These are phyloP conservation scores for Amborella trichopoda DNA, from an alignment of 164 flowering plant genomes.

Conservation along the genomic window DNA sequence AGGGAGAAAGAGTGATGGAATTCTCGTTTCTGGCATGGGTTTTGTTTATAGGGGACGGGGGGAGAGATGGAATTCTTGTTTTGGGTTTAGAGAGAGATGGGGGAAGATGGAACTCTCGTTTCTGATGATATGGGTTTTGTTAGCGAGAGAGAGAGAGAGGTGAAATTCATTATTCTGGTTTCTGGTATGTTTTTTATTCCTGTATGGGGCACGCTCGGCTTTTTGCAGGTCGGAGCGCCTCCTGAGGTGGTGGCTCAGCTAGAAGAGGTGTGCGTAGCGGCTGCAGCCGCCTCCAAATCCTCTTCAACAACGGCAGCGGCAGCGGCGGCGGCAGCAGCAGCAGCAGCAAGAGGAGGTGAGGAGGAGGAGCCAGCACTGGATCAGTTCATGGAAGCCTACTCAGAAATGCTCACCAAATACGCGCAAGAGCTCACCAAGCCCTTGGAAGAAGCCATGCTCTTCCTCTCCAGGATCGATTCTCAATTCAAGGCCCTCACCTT, in stretches of 20 bases:
- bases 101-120: no score
- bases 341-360: background rate
- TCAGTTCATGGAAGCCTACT: conserved; percentile 99
- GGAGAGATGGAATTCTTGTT: no score
- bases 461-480: conserved; percentile 63
- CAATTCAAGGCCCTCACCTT: conserved; percentile 78
- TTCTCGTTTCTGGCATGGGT: no score
- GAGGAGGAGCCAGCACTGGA: conserved; percentile 90
- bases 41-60: no score
- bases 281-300: conserved; percentile 25
- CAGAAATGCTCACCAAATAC: conserved; percentile 88
- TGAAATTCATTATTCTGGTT: background rate
- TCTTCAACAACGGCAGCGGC: no score
- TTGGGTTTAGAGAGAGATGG: no score
- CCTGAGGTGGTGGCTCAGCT: conserved; percentile 73
- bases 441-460: conserved; percentile 85
- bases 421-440: conserved; percentile 91
- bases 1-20: no score
- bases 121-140: background rate
- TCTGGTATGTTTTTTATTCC: background rate
- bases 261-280: conserved; percentile 55
- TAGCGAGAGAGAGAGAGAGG: background rate
- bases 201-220: background rate
- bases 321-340: conserved; percentile 17
- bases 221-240: conserved; percentile 89